phyloP scores from a whole-genome alignment of 495 filamentous ascomycete species.

The Hypoxylon perforatum region DNA sequence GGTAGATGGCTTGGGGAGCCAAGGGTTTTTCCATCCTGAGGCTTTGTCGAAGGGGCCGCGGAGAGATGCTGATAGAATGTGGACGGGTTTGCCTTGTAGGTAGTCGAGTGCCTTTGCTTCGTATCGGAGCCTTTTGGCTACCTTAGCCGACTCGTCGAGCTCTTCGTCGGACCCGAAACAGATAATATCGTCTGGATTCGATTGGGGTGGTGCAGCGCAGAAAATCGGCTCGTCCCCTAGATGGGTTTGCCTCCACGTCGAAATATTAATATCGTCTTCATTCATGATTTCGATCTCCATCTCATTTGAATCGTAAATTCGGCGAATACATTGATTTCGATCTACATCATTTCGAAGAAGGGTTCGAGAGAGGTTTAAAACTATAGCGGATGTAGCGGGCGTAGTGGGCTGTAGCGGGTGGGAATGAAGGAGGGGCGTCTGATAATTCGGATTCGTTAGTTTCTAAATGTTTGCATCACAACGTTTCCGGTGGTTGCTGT shows the following conservation, averaged over 20 bases:
- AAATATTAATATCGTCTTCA: constrained; percentile 13
- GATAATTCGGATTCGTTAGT: constrained; percentile 6
- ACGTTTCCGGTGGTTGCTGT: background rate
- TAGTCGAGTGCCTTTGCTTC: constrained; percentile 70
- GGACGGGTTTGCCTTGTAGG: constrained; percentile 65
- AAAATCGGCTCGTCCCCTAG: constrained; percentile 58
- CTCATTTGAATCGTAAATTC: constrained; percentile 2
- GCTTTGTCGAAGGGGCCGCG: constrained; percentile 69
- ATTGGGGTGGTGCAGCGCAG: constrained; percentile 50
- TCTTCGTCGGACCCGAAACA: constrained; percentile 70
- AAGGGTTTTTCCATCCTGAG: constrained; percentile 73
- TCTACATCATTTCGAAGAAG: background rate
- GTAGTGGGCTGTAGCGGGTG: background rate
- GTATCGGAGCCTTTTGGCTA: constrained; percentile 64
- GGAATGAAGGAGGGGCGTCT: background rate
- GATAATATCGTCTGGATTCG: constrained; percentile 54
- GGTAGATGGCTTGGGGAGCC: constrained; percentile 53
- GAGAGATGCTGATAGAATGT: constrained; percentile 71
- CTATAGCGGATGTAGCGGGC: background rate
- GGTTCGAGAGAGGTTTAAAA: background rate
- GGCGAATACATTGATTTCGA: background rate
- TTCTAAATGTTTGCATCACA: background rate
- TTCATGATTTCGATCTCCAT: constrained; percentile 22
- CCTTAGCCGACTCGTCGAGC: constrained; percentile 48
- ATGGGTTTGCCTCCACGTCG: constrained; percentile 30